Percentiles rank a stretch among this genome's conserved stretches.
Conservation (phyloP, 257 asterid species). For the Linderniella brevidens region DNA sequence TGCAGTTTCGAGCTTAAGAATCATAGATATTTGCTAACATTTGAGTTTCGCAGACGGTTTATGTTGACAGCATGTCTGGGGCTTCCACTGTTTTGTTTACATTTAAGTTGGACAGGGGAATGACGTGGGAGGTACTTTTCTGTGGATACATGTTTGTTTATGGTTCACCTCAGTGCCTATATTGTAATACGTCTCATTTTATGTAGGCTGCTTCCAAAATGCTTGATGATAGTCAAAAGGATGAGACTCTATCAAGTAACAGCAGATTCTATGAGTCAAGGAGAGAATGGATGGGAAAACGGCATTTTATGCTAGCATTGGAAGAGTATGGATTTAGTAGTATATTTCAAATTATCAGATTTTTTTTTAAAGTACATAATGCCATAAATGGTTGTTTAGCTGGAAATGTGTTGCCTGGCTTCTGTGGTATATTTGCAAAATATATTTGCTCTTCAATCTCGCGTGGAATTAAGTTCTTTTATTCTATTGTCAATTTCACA, state of each 20-base stretch:
- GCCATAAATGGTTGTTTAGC: no score
- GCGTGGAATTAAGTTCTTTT: no score
- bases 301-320: slow-evolving; percentile 66
- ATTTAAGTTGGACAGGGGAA: slow-evolving; percentile 83
- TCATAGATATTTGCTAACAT: slow-evolving; percentile 14
- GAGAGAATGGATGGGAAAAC: slow-evolving; percentile 97
- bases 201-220: slow-evolving; percentile 63
- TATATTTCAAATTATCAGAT: no score
- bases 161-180: no score
- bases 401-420: no score
- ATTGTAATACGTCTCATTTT: slow-evolving; percentile 1
- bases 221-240: slow-evolving; percentile 76
- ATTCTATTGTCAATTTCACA: no score
- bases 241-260: slow-evolving; percentile 40
- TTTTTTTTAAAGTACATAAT: no score
- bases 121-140: slow-evolving; percentile 74
- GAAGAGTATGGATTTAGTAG: slow-evolving; percentile 41
- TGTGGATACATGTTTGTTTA: neutral
- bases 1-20: slow-evolving; percentile 14
- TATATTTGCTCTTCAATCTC: no score
- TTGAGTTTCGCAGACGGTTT: slow-evolving; percentile 63
- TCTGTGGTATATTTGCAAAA: no score
- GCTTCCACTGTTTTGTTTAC: slow-evolving; percentile 83
- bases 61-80: slow-evolving; percentile 81
- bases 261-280: slow-evolving; percentile 77